These are phyloP conservation scores for Talaromyces pinophilus DNA, from an alignment of 2,329 filamentous ascomycete species.

Conservation along the genomic window DNA sequence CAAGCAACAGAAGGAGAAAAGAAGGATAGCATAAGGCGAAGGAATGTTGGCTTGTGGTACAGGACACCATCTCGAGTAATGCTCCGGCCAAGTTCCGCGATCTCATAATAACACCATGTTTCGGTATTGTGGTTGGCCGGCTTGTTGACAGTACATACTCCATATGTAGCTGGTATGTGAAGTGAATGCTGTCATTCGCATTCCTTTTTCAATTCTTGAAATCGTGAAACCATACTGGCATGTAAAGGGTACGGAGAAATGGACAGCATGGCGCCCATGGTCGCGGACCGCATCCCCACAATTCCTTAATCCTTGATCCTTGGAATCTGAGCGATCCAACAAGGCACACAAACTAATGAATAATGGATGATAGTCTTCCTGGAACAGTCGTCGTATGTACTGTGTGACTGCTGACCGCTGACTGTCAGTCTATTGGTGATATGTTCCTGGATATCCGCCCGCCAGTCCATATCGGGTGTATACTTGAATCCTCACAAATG, in stretches of 20 bases:
- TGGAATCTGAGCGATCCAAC: constrained; percentile 17
- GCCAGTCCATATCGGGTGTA: constrained; percentile 3
- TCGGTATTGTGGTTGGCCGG: neutral
- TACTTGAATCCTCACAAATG: neutral
- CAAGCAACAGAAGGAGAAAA: constrained; percentile 15
- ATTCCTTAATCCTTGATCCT: constrained; percentile 17
- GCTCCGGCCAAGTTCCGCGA: neutral
- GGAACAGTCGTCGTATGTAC: neutral
- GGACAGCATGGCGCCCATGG: constrained; percentile 16
- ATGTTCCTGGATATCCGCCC: neutral
- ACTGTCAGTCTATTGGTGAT: neutral
- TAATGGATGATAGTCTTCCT: neutral
- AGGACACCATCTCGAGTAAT: constrained; percentile 5
- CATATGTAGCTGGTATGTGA: neutral
- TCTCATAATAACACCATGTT: neutral
- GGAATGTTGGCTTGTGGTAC: constrained; percentile 5
- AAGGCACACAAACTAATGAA: constrained; percentile 16
- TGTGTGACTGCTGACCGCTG: neutral
- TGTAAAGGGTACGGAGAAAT: constrained; percentile 10
- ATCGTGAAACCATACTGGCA: neutral
- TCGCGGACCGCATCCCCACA: constrained; percentile 11
- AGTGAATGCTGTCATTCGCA: constrained; percentile 3
- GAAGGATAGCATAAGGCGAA: constrained; percentile 3
- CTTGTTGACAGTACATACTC: neutral
- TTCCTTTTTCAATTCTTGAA: neutral